Evolutionary conservation across 257 asterid species (phyloP).

Genomic region (Henckelia pumila): DNA sequence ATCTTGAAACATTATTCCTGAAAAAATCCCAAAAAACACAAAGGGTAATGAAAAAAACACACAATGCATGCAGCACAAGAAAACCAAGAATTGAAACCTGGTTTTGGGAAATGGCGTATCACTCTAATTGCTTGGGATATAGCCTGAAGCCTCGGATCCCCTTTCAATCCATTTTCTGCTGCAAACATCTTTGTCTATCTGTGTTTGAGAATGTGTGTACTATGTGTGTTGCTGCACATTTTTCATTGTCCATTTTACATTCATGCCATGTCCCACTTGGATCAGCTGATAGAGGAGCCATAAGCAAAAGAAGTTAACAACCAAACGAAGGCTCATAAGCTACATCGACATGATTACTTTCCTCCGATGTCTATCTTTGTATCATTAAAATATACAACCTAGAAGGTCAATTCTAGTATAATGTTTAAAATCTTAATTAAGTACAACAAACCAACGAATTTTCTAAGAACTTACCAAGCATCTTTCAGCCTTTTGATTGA

Average conservation of each 20-base stretch:
- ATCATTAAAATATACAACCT: conserved; percentile 4
- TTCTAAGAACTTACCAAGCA: conserved; percentile 57
- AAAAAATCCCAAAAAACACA: neutral
- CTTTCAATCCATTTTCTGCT: conserved; percentile 76
- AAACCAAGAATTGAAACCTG: conserved; percentile 43
- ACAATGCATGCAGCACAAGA: conserved; percentile 23
- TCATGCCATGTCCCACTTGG: conserved; percentile 59
- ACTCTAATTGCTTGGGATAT: conserved; percentile 77
- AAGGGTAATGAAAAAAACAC: conserved; percentile 1
- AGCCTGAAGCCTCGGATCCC: conserved; percentile 65
- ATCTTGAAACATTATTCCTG: conserved; percentile 89
- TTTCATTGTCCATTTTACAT: conserved; percentile 45
- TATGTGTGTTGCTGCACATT: conserved; percentile 38
- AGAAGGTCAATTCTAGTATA: neutral
- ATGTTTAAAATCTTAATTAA: conserved; percentile 18
- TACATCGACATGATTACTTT: neutral
- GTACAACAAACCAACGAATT: neutral
- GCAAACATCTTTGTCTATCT: conserved; percentile 56
- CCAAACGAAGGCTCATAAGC: neutral
- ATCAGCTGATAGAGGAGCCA: conserved; percentile 68
- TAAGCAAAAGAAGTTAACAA: too few species aligned
- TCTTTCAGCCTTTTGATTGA: conserved; percentile 74
- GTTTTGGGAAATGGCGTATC: conserved; percentile 82
- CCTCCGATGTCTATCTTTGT: neutral
- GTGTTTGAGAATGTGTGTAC: neutral